Percentiles rank a stretch among this genome's conserved stretches.
Conservation (phyloP, 306 rosid genomes). For the Prunus armeniaca region DNA sequence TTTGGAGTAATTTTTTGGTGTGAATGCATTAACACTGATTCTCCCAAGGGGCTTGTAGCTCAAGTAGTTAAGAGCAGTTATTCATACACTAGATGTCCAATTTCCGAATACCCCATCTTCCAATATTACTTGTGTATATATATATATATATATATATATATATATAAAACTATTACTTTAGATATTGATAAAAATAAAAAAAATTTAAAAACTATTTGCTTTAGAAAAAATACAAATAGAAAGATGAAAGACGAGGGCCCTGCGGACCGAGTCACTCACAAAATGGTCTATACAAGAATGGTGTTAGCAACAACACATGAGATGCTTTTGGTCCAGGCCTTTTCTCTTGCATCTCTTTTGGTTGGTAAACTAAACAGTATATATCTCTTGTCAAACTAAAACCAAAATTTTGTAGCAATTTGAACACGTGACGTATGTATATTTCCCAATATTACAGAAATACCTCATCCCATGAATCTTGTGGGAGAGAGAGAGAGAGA, state of each 20-base stretch:
- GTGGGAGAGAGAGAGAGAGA: not conserved
- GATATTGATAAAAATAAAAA: no score
- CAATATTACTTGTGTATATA: no score
- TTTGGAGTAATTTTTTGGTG: no score
- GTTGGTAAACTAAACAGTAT: constrained; percentile 24
- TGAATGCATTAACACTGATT: no score
- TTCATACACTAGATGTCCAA: no score
- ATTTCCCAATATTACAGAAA: not conserved
- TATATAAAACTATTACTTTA: no score
- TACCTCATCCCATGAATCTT: not conserved
- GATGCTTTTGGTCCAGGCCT: not conserved
- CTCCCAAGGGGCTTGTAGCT: no score
- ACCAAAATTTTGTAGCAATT: not conserved
- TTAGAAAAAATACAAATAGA: not conserved
- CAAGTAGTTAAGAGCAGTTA: no score
- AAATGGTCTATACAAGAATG: not conserved
- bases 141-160: no score
- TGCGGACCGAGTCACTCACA: not conserved
- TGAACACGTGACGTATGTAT: constrained; percentile 4
- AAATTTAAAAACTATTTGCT: not conserved
- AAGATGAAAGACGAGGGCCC: not conserved
- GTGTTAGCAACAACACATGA: not conserved
- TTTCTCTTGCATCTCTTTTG: not conserved
- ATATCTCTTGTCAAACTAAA: not conserved
- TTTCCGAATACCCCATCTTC: no score